phyloP scores from a whole-genome alignment of 192 early-diverging fungal genomes.

The Lunasporangiospora selenospora region DNA sequence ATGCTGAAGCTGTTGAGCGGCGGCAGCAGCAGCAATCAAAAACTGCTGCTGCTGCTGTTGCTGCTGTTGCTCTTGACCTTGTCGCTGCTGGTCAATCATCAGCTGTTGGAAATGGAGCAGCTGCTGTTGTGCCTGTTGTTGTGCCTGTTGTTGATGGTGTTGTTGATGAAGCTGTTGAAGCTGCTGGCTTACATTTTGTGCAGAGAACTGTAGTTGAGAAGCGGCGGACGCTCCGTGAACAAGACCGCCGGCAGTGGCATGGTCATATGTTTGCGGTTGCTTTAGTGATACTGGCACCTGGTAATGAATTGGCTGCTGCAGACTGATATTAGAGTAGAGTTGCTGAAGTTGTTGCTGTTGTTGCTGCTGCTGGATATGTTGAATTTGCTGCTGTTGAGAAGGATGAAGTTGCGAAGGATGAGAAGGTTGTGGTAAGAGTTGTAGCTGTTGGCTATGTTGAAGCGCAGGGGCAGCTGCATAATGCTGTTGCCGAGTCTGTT shows the following conservation, averaged over 20 bases:
- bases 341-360: conserved; percentile 20
- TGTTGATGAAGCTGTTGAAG: conserved; percentile 25
- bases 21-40: conserved; percentile 8
- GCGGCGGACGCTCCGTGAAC: conserved; percentile 14
- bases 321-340: conserved; percentile 15
- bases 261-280: conserved; percentile 15
- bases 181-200: conserved; percentile 23
- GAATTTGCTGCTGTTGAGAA: conserved; percentile 7
- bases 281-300: conserved; percentile 17
- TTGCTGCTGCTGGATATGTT: conserved; percentile 4
- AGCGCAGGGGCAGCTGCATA: conserved; percentile 4
- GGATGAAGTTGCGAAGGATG: conserved; percentile 25
- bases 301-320: conserved; percentile 18
- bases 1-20: conserved; percentile 18
- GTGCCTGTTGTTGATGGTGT: conserved; percentile 20
- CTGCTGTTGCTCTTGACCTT: conserved; percentile 51
- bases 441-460: conserved; percentile 21
- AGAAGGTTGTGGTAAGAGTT: conserved; percentile 18
- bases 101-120: conserved; percentile 53
- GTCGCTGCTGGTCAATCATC: conserved; percentile 52
- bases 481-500: conserved; percentile 28
- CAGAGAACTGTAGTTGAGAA: conserved; percentile 23
- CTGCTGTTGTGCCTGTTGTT: conserved; percentile 53
- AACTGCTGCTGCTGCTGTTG: conserved; percentile 51
- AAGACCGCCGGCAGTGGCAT: conserved; percentile 16